Evolutionary conservation across 164 flowering plant genomes (phyloP).

Genomic region (Vitis rupestris): DNA sequence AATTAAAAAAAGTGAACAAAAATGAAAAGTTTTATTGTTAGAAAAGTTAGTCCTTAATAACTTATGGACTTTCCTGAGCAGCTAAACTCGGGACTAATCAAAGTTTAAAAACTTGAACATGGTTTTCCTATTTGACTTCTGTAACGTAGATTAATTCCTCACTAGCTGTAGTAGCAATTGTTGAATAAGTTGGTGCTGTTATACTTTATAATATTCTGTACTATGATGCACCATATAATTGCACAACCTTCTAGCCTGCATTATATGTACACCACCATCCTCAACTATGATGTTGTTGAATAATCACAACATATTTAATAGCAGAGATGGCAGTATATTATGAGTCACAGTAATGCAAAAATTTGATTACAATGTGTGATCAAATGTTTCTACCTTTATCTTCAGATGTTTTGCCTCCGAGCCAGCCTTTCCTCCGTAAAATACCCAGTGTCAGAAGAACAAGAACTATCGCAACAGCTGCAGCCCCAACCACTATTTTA

Average conservation of each 20-base stretch:
- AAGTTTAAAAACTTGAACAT: background rate
- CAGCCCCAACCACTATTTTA: conserved; percentile 23
- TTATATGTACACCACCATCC: background rate
- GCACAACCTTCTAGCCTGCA: background rate
- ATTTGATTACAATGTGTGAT: background rate
- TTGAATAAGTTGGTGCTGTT: background rate
- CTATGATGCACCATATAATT: background rate
- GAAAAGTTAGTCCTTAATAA: background rate
- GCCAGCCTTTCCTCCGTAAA: conserved; percentile 46
- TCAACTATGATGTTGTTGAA: background rate
- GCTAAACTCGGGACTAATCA: background rate
- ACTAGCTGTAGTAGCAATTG: background rate
- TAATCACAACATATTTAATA: background rate
- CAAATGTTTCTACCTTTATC: conserved; percentile 42
- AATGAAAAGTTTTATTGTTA: background rate
- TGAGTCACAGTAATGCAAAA: background rate
- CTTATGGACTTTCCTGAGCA: background rate
- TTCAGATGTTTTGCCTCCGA: conserved; percentile 43
- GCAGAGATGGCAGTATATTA: background rate
- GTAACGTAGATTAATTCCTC: no score
- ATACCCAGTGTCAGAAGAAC: conserved; percentile 32
- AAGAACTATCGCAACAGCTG: conserved; percentile 30
- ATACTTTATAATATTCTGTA: background rate
- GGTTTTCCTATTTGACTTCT: background rate
- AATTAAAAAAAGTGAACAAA: background rate